These are phyloP conservation scores for Thielaviopsis populi DNA, from an alignment of 2,329 filamentous ascomycete species.

Conservation along the genomic window DNA sequence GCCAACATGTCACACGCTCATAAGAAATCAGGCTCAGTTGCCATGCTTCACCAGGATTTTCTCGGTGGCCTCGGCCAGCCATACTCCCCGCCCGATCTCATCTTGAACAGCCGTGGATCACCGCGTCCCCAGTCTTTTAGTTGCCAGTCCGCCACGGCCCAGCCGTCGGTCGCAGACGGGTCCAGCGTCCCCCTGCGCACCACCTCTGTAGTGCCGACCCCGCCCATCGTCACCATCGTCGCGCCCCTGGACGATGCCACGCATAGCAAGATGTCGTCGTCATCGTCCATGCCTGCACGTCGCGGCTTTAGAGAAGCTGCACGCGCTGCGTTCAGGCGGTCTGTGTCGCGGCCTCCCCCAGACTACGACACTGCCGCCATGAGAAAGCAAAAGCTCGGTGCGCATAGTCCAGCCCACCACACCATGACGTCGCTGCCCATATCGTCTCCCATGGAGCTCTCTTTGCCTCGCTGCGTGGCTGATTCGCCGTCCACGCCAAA, in stretches of 20 bases:
- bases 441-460: background rate
- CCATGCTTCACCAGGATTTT: conserved; percentile 1
- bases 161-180: background rate
- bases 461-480: background rate
- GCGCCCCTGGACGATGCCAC: background rate
- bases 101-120: background rate
- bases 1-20: background rate
- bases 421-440: conserved; percentile 11
- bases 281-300: background rate
- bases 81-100: background rate
- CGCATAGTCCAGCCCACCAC: conserved; percentile 8
- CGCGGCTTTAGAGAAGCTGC: conserved; percentile 14
- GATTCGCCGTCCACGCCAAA: background rate
- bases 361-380: background rate
- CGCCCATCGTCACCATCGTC: conserved; percentile 12
- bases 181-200: background rate
- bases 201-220: background rate
- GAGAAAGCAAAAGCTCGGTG: conserved; percentile 1
- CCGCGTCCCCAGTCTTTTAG: background rate
- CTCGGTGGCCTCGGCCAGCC: background rate
- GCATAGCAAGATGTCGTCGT: background rate
- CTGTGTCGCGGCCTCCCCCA: conserved; percentile 7
- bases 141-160: background rate
- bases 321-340: conserved; percentile 11
- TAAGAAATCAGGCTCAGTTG: background rate